A percentile compares a stretch with the other conserved stretches of the same genome.
Evolutionary conservation across 108 stramenopile species (phyloP).

Genomic region (Nitzschia palea): DNA sequence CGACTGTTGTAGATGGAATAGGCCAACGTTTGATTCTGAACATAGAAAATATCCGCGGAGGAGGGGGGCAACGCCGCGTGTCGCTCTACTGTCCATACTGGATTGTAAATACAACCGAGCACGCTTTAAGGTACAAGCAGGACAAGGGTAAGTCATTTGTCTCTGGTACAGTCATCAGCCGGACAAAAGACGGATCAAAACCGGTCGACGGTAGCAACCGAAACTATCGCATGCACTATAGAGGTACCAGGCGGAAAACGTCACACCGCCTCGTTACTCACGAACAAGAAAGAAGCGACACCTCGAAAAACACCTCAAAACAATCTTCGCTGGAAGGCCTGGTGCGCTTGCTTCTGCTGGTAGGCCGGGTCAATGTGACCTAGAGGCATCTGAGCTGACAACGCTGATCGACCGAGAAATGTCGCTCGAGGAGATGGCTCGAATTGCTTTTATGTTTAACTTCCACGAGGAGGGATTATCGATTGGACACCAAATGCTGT

Average conservation of each 20-base stretch:
- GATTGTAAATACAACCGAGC: conserved; percentile 94
- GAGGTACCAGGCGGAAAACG: conserved; percentile 5
- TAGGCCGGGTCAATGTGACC: conserved; percentile 25
- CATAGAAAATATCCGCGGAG: conserved; percentile 88
- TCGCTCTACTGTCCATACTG: conserved; percentile 90
- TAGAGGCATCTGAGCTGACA: conserved; percentile 42
- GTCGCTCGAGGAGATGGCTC: conserved; percentile 62
- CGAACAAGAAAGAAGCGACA: conserved; percentile 1
- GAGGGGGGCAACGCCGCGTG: conserved; percentile 89
- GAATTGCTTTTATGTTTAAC: conserved; percentile 94
- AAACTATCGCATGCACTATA: conserved; percentile 27
- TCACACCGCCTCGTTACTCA: not conserved
- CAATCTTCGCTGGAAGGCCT: conserved; percentile 76
- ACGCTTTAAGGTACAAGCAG: conserved; percentile 82
- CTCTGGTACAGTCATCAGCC: conserved; percentile 67
- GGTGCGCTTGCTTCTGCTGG: conserved; percentile 64
- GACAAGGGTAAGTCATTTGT: conserved; percentile 69
- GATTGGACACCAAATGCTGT: conserved; percentile 68
- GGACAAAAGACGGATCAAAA: conserved; percentile 56
- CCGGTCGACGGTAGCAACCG: conserved; percentile 70
- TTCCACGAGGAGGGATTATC: conserved; percentile 76
- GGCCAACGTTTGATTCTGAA: conserved; percentile 82
- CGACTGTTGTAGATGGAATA: conserved; percentile 81
- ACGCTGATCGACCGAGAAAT: conserved; percentile 68
- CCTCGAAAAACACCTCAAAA: conserved; percentile 36